phyloP scores from a whole-genome alignment of 2,329 filamentous ascomycete genomes.

The Arthrobotrys megalospora region DNA sequence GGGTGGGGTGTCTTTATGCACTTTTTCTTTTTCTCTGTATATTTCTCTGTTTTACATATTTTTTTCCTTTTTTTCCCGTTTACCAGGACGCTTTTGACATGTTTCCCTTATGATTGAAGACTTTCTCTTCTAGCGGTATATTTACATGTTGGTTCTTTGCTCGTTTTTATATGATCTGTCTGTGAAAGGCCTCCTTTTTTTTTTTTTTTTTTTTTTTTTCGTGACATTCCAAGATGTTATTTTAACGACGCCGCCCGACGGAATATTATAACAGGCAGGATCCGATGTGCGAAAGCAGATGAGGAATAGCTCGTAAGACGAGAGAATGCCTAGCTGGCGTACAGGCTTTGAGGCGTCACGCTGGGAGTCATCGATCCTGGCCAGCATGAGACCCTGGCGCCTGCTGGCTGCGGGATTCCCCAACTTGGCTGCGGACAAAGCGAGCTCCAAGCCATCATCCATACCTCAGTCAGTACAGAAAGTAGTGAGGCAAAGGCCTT shows the following conservation, averaged over 20 bases:
- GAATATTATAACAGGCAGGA: conserved; percentile 14
- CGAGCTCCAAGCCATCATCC: not conserved
- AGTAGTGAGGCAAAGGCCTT: not conserved
- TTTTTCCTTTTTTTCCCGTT: conserved; percentile 6
- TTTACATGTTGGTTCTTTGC: too few relatives aligned
- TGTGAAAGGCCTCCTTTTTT: too few relatives aligned
- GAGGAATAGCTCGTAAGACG: conserved; percentile 27
- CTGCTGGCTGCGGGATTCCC: conserved; percentile 27
- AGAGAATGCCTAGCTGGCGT: conserved; percentile 18
- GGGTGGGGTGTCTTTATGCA: not conserved
- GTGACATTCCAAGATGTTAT: not conserved
- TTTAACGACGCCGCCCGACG: conserved; percentile 28
- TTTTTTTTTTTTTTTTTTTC: too few relatives aligned
- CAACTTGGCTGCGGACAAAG: conserved; percentile 15
- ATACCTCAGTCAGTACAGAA: not conserved
- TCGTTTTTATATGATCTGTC: too few relatives aligned
- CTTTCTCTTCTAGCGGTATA: too few relatives aligned
- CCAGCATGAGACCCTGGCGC: conserved; percentile 56
- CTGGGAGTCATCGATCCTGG: conserved; percentile 54
- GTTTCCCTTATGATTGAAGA: too few relatives aligned
- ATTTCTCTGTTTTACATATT: not conserved
- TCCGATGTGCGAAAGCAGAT: conserved; percentile 41
- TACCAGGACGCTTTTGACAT: too few relatives aligned
- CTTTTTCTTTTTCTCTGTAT: conserved; percentile 17
- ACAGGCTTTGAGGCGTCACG: conserved; percentile 28